Percentiles rank a stretch among this genome's conserved stretches.
phyloP scores from a whole-genome alignment of 2,329 filamentous ascomycete genomes.

The Fusarium nygamai region DNA sequence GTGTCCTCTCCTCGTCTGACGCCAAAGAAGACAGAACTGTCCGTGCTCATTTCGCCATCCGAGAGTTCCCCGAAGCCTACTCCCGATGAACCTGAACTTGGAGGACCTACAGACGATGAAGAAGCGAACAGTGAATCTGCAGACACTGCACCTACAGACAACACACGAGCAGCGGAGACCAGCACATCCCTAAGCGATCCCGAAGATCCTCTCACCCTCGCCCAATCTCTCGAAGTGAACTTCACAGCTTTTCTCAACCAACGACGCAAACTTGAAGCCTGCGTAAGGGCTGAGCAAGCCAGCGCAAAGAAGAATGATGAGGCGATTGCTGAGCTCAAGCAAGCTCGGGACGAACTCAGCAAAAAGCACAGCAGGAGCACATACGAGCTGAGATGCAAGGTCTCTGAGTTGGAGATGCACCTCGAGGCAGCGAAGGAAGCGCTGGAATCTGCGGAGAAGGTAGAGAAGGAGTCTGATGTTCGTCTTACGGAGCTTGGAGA shows the following conservation, averaged over 20 bases:
- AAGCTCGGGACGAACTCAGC: background rate
- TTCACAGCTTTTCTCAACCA: background rate
- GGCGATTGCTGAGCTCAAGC: background rate
- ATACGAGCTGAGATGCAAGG: background rate
- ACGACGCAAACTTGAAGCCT: background rate
- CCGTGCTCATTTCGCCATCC: no score
- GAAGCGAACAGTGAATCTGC: no score
- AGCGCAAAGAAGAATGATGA: background rate
- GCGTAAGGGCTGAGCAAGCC: background rate
- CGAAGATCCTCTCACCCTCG: background rate
- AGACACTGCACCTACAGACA: no score
- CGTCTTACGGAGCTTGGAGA: background rate
- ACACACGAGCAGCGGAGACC: no score
- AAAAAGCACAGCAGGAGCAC: background rate
- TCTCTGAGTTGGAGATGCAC: background rate
- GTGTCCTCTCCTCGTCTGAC: background rate
- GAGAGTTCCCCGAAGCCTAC: background rate
- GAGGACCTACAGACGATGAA: background rate
- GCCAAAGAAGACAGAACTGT: fast-evolving
- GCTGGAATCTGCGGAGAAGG: background rate
- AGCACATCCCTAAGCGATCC: no score
- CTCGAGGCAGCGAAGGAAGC: background rate
- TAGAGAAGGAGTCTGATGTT: background rate
- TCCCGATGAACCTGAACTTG: background rate
- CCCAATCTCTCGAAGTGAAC: background rate